phyloP scores from a whole-genome alignment of 306 rosid genomes.

The Quercus bicolor region DNA sequence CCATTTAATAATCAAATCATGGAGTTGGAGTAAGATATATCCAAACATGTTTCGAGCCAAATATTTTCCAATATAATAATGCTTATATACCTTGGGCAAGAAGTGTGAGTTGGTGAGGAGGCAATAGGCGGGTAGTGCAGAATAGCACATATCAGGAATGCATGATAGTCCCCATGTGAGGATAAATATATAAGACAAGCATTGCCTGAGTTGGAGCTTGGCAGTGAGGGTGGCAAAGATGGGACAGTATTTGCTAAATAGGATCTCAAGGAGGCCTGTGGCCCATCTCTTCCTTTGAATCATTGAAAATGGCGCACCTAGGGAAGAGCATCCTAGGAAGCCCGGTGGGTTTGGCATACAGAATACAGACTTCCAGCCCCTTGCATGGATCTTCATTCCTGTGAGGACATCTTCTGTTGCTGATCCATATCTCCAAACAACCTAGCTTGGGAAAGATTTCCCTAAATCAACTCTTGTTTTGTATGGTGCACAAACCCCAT shows the following conservation, averaged over 20 bases:
- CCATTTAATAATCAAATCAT: no score
- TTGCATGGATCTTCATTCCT: constrained; percentile 25
- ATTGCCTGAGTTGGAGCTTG: constrained; percentile 24
- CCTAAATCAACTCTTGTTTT: neutral
- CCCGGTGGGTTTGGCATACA: constrained; percentile 13
- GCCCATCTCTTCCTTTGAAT: constrained; percentile 34
- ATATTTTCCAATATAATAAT: neutral
- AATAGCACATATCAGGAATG: constrained; percentile 25
- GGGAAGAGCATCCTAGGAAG: constrained; percentile 23
- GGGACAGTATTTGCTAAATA: constrained; percentile 20
- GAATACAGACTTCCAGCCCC: constrained; percentile 25
- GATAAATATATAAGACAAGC: constrained; percentile 11
- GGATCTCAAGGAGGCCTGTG: constrained; percentile 13
- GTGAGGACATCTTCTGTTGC: constrained; percentile 26
- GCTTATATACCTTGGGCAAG: constrained; percentile 28
- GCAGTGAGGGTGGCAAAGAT: neutral
- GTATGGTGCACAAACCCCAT: no score
- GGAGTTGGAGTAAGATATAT: no score
- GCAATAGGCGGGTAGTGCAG: constrained; percentile 25
- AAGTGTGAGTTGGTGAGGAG: constrained; percentile 28
- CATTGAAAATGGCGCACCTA: neutral
- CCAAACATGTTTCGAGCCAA: no score
- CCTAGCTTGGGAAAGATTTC: neutral
- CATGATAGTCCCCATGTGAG: constrained; percentile 12
- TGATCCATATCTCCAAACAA: constrained; percentile 36